These are phyloP conservation scores for Biscutella auriculata DNA, from an alignment of 441 rosid species.

Conservation along the genomic window DNA sequence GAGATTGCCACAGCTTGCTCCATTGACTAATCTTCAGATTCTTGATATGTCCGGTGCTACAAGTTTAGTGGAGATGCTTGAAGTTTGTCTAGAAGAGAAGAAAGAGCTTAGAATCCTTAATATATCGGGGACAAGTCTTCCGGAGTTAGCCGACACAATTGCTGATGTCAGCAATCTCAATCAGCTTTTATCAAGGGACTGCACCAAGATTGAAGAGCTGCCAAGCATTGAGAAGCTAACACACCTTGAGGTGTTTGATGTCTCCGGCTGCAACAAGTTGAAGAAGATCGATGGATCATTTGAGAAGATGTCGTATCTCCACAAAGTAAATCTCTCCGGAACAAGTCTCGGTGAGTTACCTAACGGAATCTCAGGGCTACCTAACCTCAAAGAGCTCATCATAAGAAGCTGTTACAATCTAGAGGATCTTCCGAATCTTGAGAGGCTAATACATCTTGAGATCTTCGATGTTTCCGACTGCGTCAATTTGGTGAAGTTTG, in stretches of 20 bases:
- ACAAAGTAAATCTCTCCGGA: conserved; percentile 33
- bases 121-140: conserved; percentile 24
- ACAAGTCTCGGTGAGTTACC: conserved; percentile 26
- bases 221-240: conserved; percentile 28
- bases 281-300: conserved; percentile 22
- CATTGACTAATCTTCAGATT: conserved; percentile 27
- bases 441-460: conserved; percentile 22
- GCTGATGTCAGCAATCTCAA: conserved; percentile 24
- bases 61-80: conserved; percentile 19
- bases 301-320: conserved; percentile 24
- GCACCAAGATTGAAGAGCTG: conserved; percentile 24
- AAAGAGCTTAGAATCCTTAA: conserved; percentile 27
- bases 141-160: conserved; percentile 15
- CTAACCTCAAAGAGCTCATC: conserved; percentile 24
- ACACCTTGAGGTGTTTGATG: conserved; percentile 17
- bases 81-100: conserved; percentile 21
- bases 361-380: conserved; percentile 8
- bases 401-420: conserved; percentile 24
- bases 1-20: conserved; percentile 24
- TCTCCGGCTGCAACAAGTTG: conserved; percentile 30
- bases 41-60: conserved; percentile 31
- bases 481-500: conserved; percentile 3
- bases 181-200: conserved; percentile 19
- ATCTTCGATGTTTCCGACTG: conserved; percentile 33
- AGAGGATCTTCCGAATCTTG: conserved; percentile 15